Percentiles rank a stretch among this genome's conserved stretches.
Conservation (phyloP, 345 rosid species). For the Melastoma malabathricum region DNA sequence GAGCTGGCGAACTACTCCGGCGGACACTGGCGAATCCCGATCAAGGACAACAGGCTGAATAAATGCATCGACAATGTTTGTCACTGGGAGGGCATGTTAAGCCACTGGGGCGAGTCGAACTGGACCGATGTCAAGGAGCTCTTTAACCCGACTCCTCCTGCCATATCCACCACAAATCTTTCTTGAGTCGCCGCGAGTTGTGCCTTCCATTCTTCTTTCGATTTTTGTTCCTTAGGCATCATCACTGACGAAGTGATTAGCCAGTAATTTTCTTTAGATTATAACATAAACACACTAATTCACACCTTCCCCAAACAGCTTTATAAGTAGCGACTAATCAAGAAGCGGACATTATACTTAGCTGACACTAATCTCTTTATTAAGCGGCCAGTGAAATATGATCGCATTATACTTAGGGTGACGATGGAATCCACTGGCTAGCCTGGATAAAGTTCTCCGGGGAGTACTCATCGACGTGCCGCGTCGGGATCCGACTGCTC, state of each 20-base stretch:
- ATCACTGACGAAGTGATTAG: too few relatives aligned
- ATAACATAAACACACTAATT: too few relatives aligned
- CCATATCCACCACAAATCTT: constrained; percentile 31
- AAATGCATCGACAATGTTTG: constrained; percentile 76
- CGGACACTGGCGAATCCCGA: constrained; percentile 57
- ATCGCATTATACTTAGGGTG: not conserved
- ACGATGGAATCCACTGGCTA: constrained; percentile 41
- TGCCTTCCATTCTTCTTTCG: not conserved
- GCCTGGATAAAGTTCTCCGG: constrained; percentile 79
- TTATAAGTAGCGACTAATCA: too few relatives aligned
- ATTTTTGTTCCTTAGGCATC: not conserved
- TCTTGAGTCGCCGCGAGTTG: constrained; percentile 11
- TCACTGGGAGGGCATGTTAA: constrained; percentile 77
- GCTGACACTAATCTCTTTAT: not conserved
- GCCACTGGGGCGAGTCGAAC: constrained; percentile 82
- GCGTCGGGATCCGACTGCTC: constrained; percentile 59
- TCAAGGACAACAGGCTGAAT: constrained; percentile 44
- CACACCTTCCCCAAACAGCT: too few relatives aligned
- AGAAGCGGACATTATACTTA: too few relatives aligned
- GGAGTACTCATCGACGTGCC: constrained; percentile 40
- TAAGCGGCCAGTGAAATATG: not conserved
- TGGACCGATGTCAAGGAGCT: constrained; percentile 52
- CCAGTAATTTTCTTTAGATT: too few relatives aligned
- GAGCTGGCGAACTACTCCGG: constrained; percentile 57
- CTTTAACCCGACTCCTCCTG: constrained; percentile 60